These are phyloP conservation scores for Starmera amethionina DNA, from an alignment of 805 yeast genomes.

Conservation along the genomic window DNA sequence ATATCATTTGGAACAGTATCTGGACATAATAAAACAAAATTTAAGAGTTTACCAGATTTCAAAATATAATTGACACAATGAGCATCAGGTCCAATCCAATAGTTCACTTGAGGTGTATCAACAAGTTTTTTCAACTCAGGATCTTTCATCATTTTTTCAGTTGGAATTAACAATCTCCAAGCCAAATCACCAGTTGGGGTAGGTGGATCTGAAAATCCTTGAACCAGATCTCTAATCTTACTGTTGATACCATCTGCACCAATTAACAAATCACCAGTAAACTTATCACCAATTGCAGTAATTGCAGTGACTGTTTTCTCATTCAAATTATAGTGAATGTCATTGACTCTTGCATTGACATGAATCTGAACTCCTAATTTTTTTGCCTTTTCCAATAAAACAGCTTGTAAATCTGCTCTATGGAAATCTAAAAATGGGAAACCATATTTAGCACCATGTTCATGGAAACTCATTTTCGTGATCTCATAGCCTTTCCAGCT, in stretches of 20 bases:
- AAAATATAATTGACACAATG: conserved; percentile 22
- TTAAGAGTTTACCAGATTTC: conserved; percentile 19
- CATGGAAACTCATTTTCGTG: conserved; percentile 14
- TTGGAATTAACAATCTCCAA: conserved; percentile 17
- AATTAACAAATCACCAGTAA: conserved; percentile 16
- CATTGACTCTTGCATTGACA: conserved; percentile 10
- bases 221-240: conserved; percentile 12
- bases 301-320: conserved; percentile 8
- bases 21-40: conserved; percentile 22
- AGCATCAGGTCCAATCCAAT: conserved; percentile 23
- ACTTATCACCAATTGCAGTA: conserved; percentile 9
- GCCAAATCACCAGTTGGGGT: conserved; percentile 22
- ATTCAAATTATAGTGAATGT: conserved; percentile 11
- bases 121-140: conserved; percentile 14
- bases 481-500: conserved; percentile 10
- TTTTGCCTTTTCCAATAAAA: conserved; percentile 14
- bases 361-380: conserved; percentile 14
- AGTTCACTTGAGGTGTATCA: conserved; percentile 18
- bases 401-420: conserved; percentile 20
- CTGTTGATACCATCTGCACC: conserved; percentile 23
- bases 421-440: conserved; percentile 18
- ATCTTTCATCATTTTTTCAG: conserved; percentile 9
- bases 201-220: conserved; percentile 17
- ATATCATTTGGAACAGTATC: conserved; percentile 18
- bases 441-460: conserved; percentile 11